phyloP scores from a whole-genome alignment of 768 basidiomycete species.

The Botryobasidium botryosum region DNA sequence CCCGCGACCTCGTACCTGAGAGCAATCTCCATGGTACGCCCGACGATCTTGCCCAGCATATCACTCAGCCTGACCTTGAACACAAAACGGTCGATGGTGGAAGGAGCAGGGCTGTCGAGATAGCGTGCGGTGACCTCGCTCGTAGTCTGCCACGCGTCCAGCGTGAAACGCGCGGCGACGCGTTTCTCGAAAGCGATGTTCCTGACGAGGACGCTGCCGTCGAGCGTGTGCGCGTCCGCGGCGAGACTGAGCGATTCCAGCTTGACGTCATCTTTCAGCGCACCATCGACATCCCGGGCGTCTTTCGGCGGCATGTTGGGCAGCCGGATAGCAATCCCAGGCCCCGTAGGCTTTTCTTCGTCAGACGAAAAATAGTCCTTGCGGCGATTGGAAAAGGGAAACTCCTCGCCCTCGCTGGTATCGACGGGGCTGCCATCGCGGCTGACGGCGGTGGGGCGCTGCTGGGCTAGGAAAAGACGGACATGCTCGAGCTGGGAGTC shows the following conservation, averaged over 20 bases:
- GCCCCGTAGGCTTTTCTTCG: slow-evolving; percentile 14
- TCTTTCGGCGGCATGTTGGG: slow-evolving; percentile 42
- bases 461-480: slow-evolving; percentile 85
- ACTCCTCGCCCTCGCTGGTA: slow-evolving; percentile 25
- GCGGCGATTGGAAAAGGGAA: slow-evolving; percentile 6
- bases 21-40: slow-evolving; percentile 67
- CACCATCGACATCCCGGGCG: background rate
- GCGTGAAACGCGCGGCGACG: slow-evolving; percentile 79
- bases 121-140: slow-evolving; percentile 78
- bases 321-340: slow-evolving; percentile 37
- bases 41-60: slow-evolving; percentile 55
- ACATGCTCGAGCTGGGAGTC: slow-evolving; percentile 84
- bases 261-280: slow-evolving; percentile 21
- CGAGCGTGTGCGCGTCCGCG: slow-evolving; percentile 31
- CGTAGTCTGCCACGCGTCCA: slow-evolving; percentile 92
- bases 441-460: slow-evolving; percentile 86
- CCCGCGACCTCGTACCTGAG: slow-evolving; percentile 47
- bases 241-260: slow-evolving; percentile 26
- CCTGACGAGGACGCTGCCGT: slow-evolving; percentile 61
- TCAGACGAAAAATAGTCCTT: slow-evolving; percentile 16
- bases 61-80: slow-evolving; percentile 67
- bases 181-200: slow-evolving; percentile 81
- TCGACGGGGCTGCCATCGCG: slow-evolving; percentile 79
- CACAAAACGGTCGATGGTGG: slow-evolving; percentile 47
- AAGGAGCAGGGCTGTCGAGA: slow-evolving; percentile 24